Percentiles rank a stretch among this genome's conserved stretches.
phyloP scores from a whole-genome alignment of 1,284 basidiomycete species.

The Sutorius eximius region DNA sequence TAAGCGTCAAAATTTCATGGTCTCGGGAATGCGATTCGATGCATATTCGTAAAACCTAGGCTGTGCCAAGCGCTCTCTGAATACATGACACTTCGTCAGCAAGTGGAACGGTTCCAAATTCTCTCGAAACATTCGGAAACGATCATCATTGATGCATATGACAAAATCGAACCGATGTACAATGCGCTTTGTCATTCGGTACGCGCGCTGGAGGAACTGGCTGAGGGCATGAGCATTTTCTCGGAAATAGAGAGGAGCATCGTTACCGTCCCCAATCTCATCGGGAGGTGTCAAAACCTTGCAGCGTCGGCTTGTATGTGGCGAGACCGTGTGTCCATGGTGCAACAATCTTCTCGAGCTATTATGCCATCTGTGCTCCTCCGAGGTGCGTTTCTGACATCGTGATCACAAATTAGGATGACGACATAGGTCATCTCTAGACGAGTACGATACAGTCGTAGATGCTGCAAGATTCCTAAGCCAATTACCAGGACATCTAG shows the following conservation, averaged over 20 bases:
- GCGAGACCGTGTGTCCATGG: conserved; percentile 28
- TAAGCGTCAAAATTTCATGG: conserved; percentile 26
- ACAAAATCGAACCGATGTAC: conserved; percentile 26
- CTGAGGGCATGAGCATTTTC: conserved; percentile 36
- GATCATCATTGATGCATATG: conserved; percentile 15
- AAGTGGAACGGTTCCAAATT: conserved; percentile 18
- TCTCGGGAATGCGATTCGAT: background rate
- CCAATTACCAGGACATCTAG: conserved; percentile 25
- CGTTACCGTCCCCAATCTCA: conserved; percentile 28
- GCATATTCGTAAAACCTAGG: conserved; percentile 28
- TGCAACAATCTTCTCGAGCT: conserved; percentile 22
- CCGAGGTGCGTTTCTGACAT: conserved; percentile 28
- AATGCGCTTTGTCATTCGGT: conserved; percentile 33
- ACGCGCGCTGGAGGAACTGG: conserved; percentile 42
- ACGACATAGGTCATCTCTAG: conserved; percentile 9
- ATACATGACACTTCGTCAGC: conserved; percentile 16
- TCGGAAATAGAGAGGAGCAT: conserved; percentile 33
- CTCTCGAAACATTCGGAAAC: conserved; percentile 27
- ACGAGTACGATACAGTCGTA: conserved; percentile 25
- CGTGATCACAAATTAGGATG: background rate
- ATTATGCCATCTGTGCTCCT: conserved; percentile 32
- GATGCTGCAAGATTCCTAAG: conserved; percentile 21
- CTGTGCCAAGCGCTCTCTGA: conserved; percentile 35
- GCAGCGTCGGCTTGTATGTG: conserved; percentile 17
- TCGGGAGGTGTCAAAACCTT: conserved; percentile 30